These are phyloP conservation scores for Pseudocohnilembus persalinus DNA, from an alignment of 169 alveolate genomes.

Conservation along the genomic window DNA sequence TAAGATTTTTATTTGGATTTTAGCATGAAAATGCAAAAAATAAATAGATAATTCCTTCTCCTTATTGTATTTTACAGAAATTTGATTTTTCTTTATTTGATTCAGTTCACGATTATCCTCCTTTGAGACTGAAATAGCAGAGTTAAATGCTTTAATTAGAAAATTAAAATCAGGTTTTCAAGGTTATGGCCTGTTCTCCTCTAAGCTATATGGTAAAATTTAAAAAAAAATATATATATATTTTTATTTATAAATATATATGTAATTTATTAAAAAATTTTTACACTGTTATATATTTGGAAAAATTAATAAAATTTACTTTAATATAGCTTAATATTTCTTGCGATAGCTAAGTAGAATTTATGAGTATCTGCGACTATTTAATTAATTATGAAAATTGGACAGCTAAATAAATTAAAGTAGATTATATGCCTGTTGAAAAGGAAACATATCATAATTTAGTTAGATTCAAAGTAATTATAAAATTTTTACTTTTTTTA, in stretches of 20 bases:
- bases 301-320: too few species aligned
- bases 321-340: conserved; percentile 19
- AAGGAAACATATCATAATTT: conserved; percentile 41
- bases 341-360: conserved; percentile 1
- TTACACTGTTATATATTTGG: too few species aligned
- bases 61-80: conserved; percentile 27
- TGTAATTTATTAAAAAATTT: too few species aligned
- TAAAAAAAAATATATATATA: too few species aligned
- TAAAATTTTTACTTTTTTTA: not conserved
- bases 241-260: too few species aligned
- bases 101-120: conserved; percentile 24
- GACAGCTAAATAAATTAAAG: conserved; percentile 22
- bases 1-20: conserved; percentile 34
- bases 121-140: conserved; percentile 15
- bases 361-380: conserved; percentile 10
- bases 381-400: conserved; percentile 33
- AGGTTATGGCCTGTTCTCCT: conserved; percentile 26
- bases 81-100: conserved; percentile 31
- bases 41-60: not conserved
- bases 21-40: conserved; percentile 26
- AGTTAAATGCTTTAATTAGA: conserved; percentile 16
- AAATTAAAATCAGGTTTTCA: conserved; percentile 41
- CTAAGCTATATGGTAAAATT: conserved; percentile 26
- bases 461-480: conserved; percentile 43
- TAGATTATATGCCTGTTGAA: conserved; percentile 51